Percentiles rank a stretch among this genome's conserved stretches.
These are phyloP conservation scores for Nitzschia sp. DNA, from an alignment of 108 stramenopile species.

Conservation along the genomic window DNA sequence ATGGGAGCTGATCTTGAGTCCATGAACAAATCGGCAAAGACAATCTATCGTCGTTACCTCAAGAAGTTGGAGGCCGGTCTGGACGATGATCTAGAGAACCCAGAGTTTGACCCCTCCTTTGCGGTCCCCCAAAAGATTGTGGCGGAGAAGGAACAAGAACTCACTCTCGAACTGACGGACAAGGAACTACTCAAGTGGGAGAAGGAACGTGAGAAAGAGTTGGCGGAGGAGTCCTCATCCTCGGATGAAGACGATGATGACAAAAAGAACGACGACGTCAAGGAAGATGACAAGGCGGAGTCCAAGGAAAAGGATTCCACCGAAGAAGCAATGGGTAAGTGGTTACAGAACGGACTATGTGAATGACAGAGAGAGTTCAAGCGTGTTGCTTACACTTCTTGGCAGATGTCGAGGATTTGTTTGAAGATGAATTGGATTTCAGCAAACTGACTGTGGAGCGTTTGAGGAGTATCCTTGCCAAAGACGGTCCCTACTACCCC, in stretches of 20 bases:
- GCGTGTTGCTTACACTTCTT: too few species aligned
- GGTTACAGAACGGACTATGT: too few species aligned
- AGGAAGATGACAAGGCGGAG: conserved; percentile 17
- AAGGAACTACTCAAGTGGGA: conserved; percentile 83
- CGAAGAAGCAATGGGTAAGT: conserved; percentile 21
- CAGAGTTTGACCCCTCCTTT: conserved; percentile 80
- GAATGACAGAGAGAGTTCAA: too few species aligned
- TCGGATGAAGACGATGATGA: conserved; percentile 31
- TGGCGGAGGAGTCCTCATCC: conserved; percentile 44
- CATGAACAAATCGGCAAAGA: conserved; percentile 86
- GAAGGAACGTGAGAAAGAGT: conserved; percentile 71
- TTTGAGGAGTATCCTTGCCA: conserved; percentile 49
- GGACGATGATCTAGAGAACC: conserved; percentile 83
- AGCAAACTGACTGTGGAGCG: conserved; percentile 54
- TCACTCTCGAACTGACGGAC: conserved; percentile 73
- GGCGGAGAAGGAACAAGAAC: conserved; percentile 85
- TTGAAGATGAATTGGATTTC: conserved; percentile 59
- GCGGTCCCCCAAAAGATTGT: conserved; percentile 80
- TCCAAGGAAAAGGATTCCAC: conserved; percentile 7
- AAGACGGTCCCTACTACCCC: conserved; percentile 76
- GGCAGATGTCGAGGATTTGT: conserved; percentile 21
- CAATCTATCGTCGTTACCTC: conserved; percentile 78
- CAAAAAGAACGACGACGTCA: conserved; percentile 32
- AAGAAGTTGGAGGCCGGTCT: conserved; percentile 77
- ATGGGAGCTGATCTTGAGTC: conserved; percentile 80